Evolutionary conservation across 2,329 filamentous ascomycete genomes (phyloP).

Genomic region (Xylariaceae sp.): DNA sequence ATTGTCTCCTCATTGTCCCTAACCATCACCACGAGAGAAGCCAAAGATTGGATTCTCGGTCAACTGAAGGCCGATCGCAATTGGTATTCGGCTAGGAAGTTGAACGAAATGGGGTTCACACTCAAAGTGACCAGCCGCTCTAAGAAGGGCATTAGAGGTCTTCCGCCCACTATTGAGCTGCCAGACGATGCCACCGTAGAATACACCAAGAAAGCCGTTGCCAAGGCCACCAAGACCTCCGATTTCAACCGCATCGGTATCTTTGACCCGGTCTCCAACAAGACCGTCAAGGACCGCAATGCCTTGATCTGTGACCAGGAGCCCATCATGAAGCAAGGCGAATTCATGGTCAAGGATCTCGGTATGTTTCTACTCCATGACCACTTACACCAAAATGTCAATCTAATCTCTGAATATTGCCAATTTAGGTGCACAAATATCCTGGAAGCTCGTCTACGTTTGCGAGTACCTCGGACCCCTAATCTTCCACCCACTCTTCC

Average conservation of each 20-base stretch:
- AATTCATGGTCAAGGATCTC: slow-evolving; percentile 87
- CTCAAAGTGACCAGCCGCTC: slow-evolving; percentile 31
- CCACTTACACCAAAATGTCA: background rate
- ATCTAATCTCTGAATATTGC: slow-evolving; percentile 6
- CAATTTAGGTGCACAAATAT: slow-evolving; percentile 73
- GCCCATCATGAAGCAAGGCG: slow-evolving; percentile 46
- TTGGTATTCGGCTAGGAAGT: background rate
- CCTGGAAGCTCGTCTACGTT: slow-evolving; percentile 90
- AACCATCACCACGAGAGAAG: too few relatives aligned
- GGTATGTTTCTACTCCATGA: slow-evolving; percentile 52
- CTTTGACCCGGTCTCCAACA: slow-evolving; percentile 58
- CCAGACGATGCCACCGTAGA: slow-evolving; percentile 54
- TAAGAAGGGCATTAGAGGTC: slow-evolving; percentile 43
- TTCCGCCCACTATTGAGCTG: slow-evolving; percentile 52
- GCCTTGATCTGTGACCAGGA: slow-evolving; percentile 49
- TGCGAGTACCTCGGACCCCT: slow-evolving; percentile 94
- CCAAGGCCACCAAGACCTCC: slow-evolving; percentile 47
- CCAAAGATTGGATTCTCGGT: too few relatives aligned
- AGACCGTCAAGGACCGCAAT: slow-evolving; percentile 61
- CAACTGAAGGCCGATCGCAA: background rate
- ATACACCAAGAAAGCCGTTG: slow-evolving; percentile 56
- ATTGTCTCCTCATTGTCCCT: too few relatives aligned
- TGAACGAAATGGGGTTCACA: slow-evolving; percentile 24
- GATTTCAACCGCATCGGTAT: slow-evolving; percentile 63
- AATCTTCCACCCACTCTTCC: slow-evolving; percentile 74